Evolutionary conservation across 306 rosid species (phyloP).

Genomic region (Parietaria judaica): DNA sequence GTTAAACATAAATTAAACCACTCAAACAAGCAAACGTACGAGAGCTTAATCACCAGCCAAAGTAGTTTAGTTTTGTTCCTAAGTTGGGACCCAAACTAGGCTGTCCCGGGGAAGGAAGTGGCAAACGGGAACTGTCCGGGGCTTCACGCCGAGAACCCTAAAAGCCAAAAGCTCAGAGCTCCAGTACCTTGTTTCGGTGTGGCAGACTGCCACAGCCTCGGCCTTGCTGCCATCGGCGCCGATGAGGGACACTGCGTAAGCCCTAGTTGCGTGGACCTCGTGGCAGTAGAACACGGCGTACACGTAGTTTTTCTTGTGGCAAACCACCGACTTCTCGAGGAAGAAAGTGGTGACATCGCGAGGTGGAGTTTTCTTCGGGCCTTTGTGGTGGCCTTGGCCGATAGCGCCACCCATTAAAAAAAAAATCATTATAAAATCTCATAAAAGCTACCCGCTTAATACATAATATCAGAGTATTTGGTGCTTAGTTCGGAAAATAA

Average conservation of each 20-base stretch:
- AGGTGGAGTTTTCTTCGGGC: not conserved
- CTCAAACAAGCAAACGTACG: too few relatives aligned
- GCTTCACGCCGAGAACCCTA: slow-evolving; percentile 22
- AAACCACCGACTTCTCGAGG: slow-evolving; percentile 18
- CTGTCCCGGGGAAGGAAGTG: slow-evolving; percentile 22
- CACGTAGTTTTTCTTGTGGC: slow-evolving; percentile 28
- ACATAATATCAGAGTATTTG: too few relatives aligned
- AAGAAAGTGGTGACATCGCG: slow-evolving; percentile 9
- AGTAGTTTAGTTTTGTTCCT: too few relatives aligned
- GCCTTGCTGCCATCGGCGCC: slow-evolving; percentile 19
- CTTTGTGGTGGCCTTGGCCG: not conserved
- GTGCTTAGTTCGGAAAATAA: too few relatives aligned
- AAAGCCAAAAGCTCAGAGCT: slow-evolving; percentile 13
- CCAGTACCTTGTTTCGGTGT: slow-evolving; percentile 19
- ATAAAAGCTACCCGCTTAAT: too few relatives aligned
- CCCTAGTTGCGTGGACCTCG: slow-evolving; percentile 9
- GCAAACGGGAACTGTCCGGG: slow-evolving; percentile 34
- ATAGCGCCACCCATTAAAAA: too few relatives aligned
- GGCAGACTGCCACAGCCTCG: slow-evolving; percentile 33
- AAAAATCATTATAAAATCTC: too few relatives aligned
- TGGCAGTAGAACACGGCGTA: slow-evolving; percentile 39
- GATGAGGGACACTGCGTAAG: slow-evolving; percentile 27
- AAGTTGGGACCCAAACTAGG: slow-evolving; percentile 29
- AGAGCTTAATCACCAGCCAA: too few relatives aligned
- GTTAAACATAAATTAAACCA: too few relatives aligned